Base-by-base conservation (phyloP, 305 asterid genomes). In the Plantago lanceolata region DNA sequence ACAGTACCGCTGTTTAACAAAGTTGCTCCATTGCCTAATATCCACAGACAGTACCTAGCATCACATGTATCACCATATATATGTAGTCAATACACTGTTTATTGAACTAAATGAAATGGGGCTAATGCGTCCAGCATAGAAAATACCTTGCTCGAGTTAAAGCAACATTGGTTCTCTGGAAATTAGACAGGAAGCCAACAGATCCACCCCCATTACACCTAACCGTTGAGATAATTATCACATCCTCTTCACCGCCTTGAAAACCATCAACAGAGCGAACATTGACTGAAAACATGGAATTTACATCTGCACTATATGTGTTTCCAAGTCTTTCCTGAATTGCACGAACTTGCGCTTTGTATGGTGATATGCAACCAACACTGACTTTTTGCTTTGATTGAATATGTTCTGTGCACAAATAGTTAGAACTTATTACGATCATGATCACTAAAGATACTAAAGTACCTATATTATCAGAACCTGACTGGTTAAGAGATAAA, bases 171-270 rank as follows among this genome's bases (percentile, higher is more conserved):
- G 89, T 64, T 59, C 96, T 69, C 53, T 85, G 88, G 47, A 48
- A 56, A 68, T 80, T 77, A 19, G 83, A 76, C 20, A 87, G 87
- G 68, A 87, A 88, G 18, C 96, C 96, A 9, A 88, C 73, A 1
- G 82, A 75, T 55, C 93, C 90, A 13, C 49, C 71, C n/a, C 65
- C 76, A 59, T 88, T 88, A 61, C 84, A 57, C 35, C 89, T 71
- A 31, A 84, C 96, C 0, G 91, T 88, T 0, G 96, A 89, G 45
- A 86, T 73, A 45, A 89, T 82, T 8, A 89, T 83, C 8, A 89
- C 63, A 19, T 89, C 96, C 69, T 83, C 86, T 79, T 89, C 94
- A 2, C 94, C 89, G 1, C 95, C 97, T 79, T 89, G 97, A 64
- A 87, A 89, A 7, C 95, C 97, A 74, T 85, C 97, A 3, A 87